phyloP scores from a whole-genome alignment of 495 filamentous ascomycete genomes.

The Podospora fimiseda region DNA sequence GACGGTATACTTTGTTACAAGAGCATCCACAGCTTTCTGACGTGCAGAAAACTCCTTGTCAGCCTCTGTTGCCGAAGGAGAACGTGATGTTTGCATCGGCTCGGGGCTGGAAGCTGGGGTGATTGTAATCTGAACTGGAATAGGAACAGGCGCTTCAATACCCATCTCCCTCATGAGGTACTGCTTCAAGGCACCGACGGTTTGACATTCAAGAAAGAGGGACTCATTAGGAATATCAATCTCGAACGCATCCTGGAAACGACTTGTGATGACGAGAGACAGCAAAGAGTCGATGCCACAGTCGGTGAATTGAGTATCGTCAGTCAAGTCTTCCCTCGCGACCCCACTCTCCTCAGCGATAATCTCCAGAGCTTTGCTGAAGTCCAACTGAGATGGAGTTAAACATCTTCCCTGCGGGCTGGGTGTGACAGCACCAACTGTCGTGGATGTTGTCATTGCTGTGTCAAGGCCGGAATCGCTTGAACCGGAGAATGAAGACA shows the following conservation, averaged over 20 bases:
- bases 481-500: background rate
- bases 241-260: constrained; percentile 40
- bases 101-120: background rate
- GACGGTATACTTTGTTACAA: background rate
- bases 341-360: constrained; percentile 52
- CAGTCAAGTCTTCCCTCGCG: constrained; percentile 41
- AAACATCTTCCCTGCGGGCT: constrained; percentile 11
- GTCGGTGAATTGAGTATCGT: constrained; percentile 35
- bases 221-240: constrained; percentile 29
- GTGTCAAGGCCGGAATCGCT: background rate
- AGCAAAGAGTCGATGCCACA: constrained; percentile 44
- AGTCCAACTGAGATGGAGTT: background rate
- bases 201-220: constrained; percentile 32
- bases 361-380: background rate
- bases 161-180: background rate
- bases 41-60: background rate
- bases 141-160: background rate
- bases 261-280: constrained; percentile 35
- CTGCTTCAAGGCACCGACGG: constrained; percentile 5
- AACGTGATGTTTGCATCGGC: background rate
- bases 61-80: background rate
- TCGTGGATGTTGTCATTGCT: background rate
- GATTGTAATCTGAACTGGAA: background rate
- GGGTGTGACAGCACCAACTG: constrained; percentile 32
- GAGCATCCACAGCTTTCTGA: background rate